These are phyloP conservation scores for Nothomitra cinnamomea DNA, from an alignment of 2,329 filamentous ascomycete species.

Conservation along the genomic window DNA sequence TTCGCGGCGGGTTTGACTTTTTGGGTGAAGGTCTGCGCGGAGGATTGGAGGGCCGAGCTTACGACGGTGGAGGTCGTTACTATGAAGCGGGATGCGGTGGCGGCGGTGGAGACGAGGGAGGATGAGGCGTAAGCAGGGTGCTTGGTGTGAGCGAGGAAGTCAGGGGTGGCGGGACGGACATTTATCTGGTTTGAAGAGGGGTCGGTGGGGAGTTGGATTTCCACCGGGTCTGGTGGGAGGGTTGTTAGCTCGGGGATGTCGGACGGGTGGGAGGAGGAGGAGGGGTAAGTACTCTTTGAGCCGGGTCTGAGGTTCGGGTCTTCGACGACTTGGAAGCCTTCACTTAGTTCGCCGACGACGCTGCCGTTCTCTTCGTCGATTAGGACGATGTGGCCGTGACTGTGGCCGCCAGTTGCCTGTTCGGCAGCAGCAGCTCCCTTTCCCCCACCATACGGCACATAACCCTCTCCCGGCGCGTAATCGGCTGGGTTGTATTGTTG, in stretches of 20 bases:
- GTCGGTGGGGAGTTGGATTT: constrained; percentile 29
- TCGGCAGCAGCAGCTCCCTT: constrained; percentile 19
- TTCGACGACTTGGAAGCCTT: constrained; percentile 67
- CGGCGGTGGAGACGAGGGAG: constrained; percentile 69
- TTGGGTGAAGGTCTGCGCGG: constrained; percentile 65
- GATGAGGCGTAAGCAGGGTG: constrained; percentile 90
- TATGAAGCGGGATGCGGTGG: constrained; percentile 75
- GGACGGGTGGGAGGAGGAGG: not conserved
- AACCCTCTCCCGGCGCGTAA: constrained; percentile 66
- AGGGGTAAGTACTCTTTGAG: constrained; percentile 57
- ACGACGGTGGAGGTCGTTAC: constrained; percentile 73
- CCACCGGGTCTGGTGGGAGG: constrained; percentile 26
- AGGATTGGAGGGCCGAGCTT: constrained; percentile 56
- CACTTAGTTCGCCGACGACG: constrained; percentile 78
- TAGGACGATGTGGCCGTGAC: constrained; percentile 69
- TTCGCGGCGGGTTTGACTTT: constrained; percentile 62
- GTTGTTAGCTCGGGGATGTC: constrained; percentile 8
- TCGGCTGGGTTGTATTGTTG: constrained; percentile 61
- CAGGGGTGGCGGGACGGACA: constrained; percentile 40
- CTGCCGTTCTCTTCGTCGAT: constrained; percentile 93
- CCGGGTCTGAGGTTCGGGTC: constrained; percentile 59
- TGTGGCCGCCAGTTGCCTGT: constrained; percentile 28
- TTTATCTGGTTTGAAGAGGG: constrained; percentile 29
- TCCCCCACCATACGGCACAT: constrained; percentile 26
- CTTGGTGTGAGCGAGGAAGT: constrained; percentile 59